Evolutionary conservation across 176 grass and related monocot species (phyloP).

Genomic region (Juncus effusus): DNA sequence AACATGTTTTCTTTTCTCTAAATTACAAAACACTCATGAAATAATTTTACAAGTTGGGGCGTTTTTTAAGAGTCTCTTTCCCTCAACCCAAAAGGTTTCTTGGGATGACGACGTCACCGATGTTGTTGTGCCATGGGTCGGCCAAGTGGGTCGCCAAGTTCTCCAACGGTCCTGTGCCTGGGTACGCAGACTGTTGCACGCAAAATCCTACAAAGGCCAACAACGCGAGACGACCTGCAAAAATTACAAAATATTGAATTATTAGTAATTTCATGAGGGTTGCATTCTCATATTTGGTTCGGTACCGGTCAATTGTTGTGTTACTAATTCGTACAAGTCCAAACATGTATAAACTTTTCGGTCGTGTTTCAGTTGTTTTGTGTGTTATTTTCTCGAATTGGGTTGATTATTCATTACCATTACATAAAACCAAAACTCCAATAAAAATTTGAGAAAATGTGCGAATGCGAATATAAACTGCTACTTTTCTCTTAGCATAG

Average conservation of each 20-base stretch:
- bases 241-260: neutral
- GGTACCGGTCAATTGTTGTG: too few relatives aligned
- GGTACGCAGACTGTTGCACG: conserved; percentile 93
- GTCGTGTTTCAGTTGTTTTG: neutral
- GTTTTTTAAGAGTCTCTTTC: neutral
- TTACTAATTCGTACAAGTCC: neutral
- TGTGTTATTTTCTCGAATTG: neutral
- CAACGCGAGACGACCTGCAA: conserved; percentile 72
- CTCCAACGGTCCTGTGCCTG: conserved; percentile 88
- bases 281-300: neutral
- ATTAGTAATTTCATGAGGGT: neutral
- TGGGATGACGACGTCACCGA: conserved; percentile 86
- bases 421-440: too few relatives aligned
- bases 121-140: conserved; percentile 99
- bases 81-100: conserved; percentile 36
- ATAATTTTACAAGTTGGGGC: conserved; percentile 16
- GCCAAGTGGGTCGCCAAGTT: conserved; percentile 82
- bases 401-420: neutral
- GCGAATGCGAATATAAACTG: too few relatives aligned
- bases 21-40: conserved; percentile 14
- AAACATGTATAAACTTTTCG: neutral
- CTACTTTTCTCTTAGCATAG: too few relatives aligned
- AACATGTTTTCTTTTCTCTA: conserved; percentile 16
- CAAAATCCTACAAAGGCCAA: conserved; percentile 93
- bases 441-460: too few relatives aligned